Base-by-base conservation (phyloP, 2,329 filamentous ascomycete species). In the Epichloe brachyelytri region DNA sequence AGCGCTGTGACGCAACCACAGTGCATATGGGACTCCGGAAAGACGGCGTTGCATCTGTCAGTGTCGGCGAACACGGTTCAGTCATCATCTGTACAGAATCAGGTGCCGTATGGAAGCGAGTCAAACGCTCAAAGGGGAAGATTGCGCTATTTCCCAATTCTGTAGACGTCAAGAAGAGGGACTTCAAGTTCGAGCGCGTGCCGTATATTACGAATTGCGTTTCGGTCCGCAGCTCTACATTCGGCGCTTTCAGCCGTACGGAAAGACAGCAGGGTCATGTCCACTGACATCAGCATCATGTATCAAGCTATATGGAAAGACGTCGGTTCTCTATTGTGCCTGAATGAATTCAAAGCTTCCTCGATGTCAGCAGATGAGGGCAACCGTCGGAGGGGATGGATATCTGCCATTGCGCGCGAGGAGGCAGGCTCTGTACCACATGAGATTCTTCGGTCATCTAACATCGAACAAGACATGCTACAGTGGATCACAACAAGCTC, bases 131-230 rank as follows among this genome's bases (percentile, higher is more conserved):
- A 26, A 95, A 91, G 56, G 82, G 85, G 47, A 94, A 95, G 60
- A 82, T 85, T 57, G 74, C 79, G 0, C 70, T 72, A 1, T 66
- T 68, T 19, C 49, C 70, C 12, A 71, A 70, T 3, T 66, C 66
- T 2, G 66, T 70, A 1, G 80, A 82, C 20, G 73, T 76, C 36
- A 86, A 81, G 59, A 78, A 80, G 12, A 95, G 94, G 58, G 89
- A 95, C 62, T 95, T 94, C 72, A 98, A 98, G 64, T 98, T 97
- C 58, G 83, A 91, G 60, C 83, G 93, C 52, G 82, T 98, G 8
- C 85, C 93, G 1, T 89, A 86, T 41, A 79, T 98, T 51, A 95
- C 88, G 2, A 83, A 89, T 37, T 88, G 94, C 14, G 77, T 85
- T 34, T 83, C 83, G 3, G 90, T 97, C 7, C 79, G 89, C 57